Percentiles rank a stretch among this genome's conserved stretches.
Evolutionary conservation across 805 yeast species (phyloP).

Genomic region (Ogataea populi-albae): DNA sequence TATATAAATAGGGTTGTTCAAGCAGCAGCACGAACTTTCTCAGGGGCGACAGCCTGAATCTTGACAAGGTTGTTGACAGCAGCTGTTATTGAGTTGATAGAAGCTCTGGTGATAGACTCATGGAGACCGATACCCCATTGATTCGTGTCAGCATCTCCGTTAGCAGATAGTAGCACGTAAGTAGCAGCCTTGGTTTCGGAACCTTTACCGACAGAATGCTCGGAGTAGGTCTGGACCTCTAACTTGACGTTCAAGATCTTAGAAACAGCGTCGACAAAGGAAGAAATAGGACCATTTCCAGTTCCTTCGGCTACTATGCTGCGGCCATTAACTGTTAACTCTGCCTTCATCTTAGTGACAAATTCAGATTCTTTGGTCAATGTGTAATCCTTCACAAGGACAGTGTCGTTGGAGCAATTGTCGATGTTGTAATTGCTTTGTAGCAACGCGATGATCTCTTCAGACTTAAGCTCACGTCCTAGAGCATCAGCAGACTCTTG

Average conservation of each 20-base stretch:
- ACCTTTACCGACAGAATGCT: conserved; percentile 72
- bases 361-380: conserved; percentile 36
- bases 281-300: conserved; percentile 80
- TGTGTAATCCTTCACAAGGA: conserved; percentile 42
- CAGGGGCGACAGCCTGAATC: conserved; percentile 13
- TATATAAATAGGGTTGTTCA: conserved; percentile 1
- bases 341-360: conserved; percentile 42
- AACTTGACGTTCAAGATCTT: conserved; percentile 48
- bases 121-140: conserved; percentile 92
- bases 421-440: conserved; percentile 53
- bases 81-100: conserved; percentile 66
- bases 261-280: conserved; percentile 64
- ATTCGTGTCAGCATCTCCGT: conserved; percentile 23
- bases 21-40: conserved; percentile 6
- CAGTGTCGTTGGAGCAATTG: conserved; percentile 30
- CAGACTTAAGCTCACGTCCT: conserved; percentile 68
- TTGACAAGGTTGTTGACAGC: conserved; percentile 50
- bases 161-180: conserved; percentile 42
- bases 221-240: conserved; percentile 65
- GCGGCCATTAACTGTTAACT: conserved; percentile 36
- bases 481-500: conserved; percentile 61
- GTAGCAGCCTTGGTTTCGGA: conserved; percentile 73
- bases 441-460: conserved; percentile 60
- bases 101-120: conserved; percentile 85
- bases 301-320: conserved; percentile 44